Base-by-base conservation (phyloP, 805 yeast genomes). In the Wickerhamiella lipophila region DNA sequence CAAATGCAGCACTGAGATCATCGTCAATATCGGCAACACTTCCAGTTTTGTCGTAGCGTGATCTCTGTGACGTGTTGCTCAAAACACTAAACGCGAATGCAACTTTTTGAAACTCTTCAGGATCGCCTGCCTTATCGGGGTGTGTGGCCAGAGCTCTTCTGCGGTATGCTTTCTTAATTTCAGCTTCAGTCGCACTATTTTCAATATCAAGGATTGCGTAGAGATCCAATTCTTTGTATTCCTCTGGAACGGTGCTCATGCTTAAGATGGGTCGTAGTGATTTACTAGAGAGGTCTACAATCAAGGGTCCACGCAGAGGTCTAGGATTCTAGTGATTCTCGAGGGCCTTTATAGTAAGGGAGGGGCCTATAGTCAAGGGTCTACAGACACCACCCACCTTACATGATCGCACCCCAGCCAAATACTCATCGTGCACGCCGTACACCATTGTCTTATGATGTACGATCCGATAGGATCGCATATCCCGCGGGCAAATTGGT, bases 401-500 rank as follows among this genome's bases (percentile, higher is more conserved):
- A 15, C 16, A 23, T 40, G 43, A 15, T 25, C 12, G 30, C 30
- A 22, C 87, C 96, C 1, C 79, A 79, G 55, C 97, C 97, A 0
- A 55, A 76, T 21, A 87, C 98, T 2, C 63, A 71, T 42, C 74
- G 88, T 55, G 94, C 80, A 16, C 76, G 73, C 47, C 69, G 82
- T 9, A 78, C 81, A 3, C 87, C 78, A 55, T 63, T 89, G 38
- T 78, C 94, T 1, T 87, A 83, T 62, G 95, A 88, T 62, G 59
- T 72, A 19, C 70, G 72, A 50, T 69, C 81, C 32, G 78, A 83
- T 56, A 67, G 89, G 52, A 68, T 92, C 46, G 94, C 81, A 1
- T 92, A 89, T 60, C 79, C 92, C 9, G 65, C 79, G 53, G 95
- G 95, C 42, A 84, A 83, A 62, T 78, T 89, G 6, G 75, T 89